Evolutionary conservation across 2,329 filamentous ascomycete genomes (phyloP).

Genomic region (Verticillium alfalfae): DNA sequence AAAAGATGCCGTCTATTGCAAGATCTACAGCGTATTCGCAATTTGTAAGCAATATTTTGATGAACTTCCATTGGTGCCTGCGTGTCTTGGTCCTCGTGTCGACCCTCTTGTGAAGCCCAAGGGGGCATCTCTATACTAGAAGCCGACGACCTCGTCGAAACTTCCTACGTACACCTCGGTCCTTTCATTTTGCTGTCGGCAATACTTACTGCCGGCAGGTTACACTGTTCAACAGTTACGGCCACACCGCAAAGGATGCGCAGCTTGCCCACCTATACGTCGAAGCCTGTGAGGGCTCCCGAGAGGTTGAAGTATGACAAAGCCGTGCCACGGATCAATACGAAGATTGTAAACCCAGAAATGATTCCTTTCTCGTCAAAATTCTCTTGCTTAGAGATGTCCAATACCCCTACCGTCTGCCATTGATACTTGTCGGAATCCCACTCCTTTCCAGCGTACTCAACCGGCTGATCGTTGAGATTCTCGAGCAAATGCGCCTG

Average conservation of each 20-base stretch:
- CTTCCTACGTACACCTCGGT: not conserved
- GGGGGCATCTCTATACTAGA: not conserved
- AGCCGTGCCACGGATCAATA: slow-evolving; percentile 34
- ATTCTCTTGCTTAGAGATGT: slow-evolving; percentile 28
- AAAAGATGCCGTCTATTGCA: too few species aligned
- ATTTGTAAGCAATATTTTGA: too few species aligned
- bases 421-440: slow-evolving; percentile 40
- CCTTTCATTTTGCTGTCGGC: not conserved
- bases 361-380: slow-evolving; percentile 28
- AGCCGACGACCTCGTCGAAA: not conserved
- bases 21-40: too few species aligned
- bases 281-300: slow-evolving; percentile 28
- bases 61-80: too few species aligned
- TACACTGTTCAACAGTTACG: not conserved
- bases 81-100: too few species aligned
- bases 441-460: slow-evolving; percentile 36
- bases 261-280: not conserved
- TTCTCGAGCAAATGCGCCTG: slow-evolving; percentile 40
- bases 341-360: slow-evolving; percentile 38
- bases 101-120: too few species aligned
- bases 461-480: slow-evolving; percentile 37
- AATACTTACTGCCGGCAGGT: not conserved
- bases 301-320: slow-evolving; percentile 32
- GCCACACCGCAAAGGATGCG: not conserved
- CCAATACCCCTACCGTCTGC: slow-evolving; percentile 32